These are phyloP conservation scores for Lablab purpureus DNA, from an alignment of 306 rosid genomes.

Conservation along the genomic window DNA sequence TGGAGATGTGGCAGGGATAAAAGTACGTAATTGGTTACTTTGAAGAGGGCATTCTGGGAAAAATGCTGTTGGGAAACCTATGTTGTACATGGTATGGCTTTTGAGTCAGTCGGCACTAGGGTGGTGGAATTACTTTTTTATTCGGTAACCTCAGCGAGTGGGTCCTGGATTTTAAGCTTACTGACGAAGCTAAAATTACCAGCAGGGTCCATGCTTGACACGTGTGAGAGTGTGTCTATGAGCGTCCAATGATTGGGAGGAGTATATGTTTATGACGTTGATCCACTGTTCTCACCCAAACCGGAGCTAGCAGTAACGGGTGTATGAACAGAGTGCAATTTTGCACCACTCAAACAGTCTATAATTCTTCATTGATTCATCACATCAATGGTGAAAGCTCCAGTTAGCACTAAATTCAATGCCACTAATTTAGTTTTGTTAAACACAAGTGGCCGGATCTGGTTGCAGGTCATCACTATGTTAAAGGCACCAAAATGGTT, in stretches of 20 bases:
- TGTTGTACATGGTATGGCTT: conserved; percentile 54
- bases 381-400: conserved; percentile 37
- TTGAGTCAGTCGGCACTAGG: conserved; percentile 84
- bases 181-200: conserved; percentile 59
- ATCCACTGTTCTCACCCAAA: background rate
- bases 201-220: conserved; percentile 36
- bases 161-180: conserved; percentile 63
- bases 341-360: background rate
- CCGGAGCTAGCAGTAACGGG: background rate
- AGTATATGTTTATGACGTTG: conserved; percentile 38
- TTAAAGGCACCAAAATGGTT: background rate
- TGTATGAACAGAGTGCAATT: no score
- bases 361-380: conserved; percentile 36
- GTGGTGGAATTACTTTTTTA: conserved; percentile 51
- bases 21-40: background rate
- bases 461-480: background rate
- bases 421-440: conserved; percentile 8
- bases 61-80: background rate
- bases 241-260: conserved; percentile 26
- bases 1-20: background rate
- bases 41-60: conserved; percentile 47
- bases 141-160: conserved; percentile 47
- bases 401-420: conserved; percentile 35
- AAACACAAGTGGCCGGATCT: conserved; percentile 43
- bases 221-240: conserved; percentile 36